These are phyloP conservation scores for Aspergillus incahuasiensis DNA, from an alignment of 495 filamentous ascomycete genomes.

Conservation along the genomic window DNA sequence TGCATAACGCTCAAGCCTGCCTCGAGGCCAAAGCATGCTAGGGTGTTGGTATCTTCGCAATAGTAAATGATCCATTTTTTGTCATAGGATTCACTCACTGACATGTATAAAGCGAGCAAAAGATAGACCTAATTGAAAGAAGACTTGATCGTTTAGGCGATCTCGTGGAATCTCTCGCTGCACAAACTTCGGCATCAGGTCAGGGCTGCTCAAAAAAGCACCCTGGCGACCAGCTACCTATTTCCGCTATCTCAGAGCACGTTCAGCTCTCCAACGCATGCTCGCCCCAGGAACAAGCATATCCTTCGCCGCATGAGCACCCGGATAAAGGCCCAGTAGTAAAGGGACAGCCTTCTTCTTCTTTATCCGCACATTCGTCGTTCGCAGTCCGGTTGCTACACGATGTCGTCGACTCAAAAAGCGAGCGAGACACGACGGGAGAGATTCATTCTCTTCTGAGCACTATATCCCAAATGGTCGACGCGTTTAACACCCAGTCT, in stretches of 20 bases:
- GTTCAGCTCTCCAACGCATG: no score
- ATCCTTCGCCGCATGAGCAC: not conserved
- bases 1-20: not conserved
- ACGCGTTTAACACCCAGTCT: not conserved
- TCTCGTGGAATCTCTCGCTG: not conserved
- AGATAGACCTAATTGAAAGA: conserved; percentile 8
- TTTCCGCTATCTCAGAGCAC: not conserved
- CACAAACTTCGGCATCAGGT: not conserved
- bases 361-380: not conserved
- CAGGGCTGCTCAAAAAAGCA: not conserved
- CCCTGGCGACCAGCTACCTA: not conserved
- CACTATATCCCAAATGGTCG: not conserved
- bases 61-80: not conserved
- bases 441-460: not conserved
- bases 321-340: not conserved
- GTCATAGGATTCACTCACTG: not conserved
- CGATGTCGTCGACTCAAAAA: not conserved
- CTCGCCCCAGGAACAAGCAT: no score
- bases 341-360: not conserved
- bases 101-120: not conserved
- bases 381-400: conserved; percentile 3
- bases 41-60: conserved; percentile 6
- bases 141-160: not conserved
- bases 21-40: not conserved
- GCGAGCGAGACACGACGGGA: not conserved